Conservation (phyloP, 305 asterid species). For the Plantago coronopus region DNA sequence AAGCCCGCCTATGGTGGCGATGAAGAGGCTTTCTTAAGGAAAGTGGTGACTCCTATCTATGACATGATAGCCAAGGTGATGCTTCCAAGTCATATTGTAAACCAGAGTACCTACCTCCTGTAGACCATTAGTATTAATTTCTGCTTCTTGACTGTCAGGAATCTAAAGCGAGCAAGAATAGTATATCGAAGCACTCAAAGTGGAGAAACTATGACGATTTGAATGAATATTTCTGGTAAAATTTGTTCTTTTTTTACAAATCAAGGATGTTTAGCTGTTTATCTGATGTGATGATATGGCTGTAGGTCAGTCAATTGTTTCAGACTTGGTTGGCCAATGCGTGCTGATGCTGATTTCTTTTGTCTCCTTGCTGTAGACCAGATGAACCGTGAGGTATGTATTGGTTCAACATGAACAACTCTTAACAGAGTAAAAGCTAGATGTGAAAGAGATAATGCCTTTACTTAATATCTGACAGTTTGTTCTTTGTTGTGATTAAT, state of each 20-base stretch:
- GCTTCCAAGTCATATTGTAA: constrained; percentile 26
- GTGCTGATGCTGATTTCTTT: constrained; percentile 94
- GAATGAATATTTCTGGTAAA: constrained; percentile 91
- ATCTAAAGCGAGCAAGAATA: constrained; percentile 57
- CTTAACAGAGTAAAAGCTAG: background rate
- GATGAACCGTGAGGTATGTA: constrained; percentile 49
- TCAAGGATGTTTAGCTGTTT: constrained; percentile 11
- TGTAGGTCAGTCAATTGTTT: constrained; percentile 91
- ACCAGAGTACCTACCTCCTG: constrained; percentile 2
- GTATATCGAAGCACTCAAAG: constrained; percentile 72
- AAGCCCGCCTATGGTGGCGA: constrained; percentile 96
- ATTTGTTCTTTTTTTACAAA: constrained; percentile 7
- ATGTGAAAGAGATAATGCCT: background rate
- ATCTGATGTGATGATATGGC: constrained; percentile 27
- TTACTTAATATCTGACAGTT: background rate
- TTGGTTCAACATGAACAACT: background rate
- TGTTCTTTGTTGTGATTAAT: constrained; percentile 6
- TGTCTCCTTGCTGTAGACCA: constrained; percentile 39
- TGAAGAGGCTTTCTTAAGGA: constrained; percentile 86
- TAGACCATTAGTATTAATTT: constrained; percentile 15
- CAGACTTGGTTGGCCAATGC: constrained; percentile 98
- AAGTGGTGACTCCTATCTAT: constrained; percentile 87
- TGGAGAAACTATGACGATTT: constrained; percentile 98
- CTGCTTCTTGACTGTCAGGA: constrained; percentile 47
- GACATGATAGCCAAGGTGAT: constrained; percentile 64